Percentiles rank a stretch among this genome's conserved stretches.
Conservation (phyloP, 169 alveolate genomes). For the Eimeria sp. region DNA sequence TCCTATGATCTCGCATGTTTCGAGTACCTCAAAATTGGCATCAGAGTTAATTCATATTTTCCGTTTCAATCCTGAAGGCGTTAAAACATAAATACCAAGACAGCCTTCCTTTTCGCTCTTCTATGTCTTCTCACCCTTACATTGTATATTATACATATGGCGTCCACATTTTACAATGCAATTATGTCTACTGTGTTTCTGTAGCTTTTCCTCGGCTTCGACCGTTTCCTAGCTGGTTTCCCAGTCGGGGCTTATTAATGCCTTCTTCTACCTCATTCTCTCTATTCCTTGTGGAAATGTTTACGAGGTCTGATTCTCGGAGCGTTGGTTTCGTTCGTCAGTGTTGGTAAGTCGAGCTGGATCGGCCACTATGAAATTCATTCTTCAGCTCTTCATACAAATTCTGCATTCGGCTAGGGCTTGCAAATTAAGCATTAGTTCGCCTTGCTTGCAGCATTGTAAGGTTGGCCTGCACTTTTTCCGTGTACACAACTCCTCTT, state of each 20-base stretch:
- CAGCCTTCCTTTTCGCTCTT: not conserved
- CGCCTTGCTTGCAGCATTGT: not conserved
- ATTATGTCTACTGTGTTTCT: not conserved
- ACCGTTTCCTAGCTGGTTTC: not conserved
- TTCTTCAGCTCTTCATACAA: no score
- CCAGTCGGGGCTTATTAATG: not conserved
- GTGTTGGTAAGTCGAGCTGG: not conserved
- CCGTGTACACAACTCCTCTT: not conserved
- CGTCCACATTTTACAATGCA: no score
- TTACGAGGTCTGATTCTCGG: not conserved
- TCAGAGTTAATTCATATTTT: not conserved
- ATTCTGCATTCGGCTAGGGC: no score
- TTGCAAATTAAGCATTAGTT: not conserved
- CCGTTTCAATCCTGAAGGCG: not conserved
- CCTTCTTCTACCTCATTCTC: not conserved
- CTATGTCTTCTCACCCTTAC: no score
- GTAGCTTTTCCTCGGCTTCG: not conserved
- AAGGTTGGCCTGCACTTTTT: not conserved
- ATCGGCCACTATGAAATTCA: not conserved
- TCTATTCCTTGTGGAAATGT: not conserved
- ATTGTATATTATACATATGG: no score
- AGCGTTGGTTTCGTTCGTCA: not conserved
- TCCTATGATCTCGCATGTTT: no score
- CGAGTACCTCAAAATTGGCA: not conserved
- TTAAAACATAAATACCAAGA: not conserved